Percentiles rank a stretch among this genome's conserved stretches.
Evolutionary conservation across 805 yeast species (phyloP).

Genomic region (Trichomonascus vanleenenianus): DNA sequence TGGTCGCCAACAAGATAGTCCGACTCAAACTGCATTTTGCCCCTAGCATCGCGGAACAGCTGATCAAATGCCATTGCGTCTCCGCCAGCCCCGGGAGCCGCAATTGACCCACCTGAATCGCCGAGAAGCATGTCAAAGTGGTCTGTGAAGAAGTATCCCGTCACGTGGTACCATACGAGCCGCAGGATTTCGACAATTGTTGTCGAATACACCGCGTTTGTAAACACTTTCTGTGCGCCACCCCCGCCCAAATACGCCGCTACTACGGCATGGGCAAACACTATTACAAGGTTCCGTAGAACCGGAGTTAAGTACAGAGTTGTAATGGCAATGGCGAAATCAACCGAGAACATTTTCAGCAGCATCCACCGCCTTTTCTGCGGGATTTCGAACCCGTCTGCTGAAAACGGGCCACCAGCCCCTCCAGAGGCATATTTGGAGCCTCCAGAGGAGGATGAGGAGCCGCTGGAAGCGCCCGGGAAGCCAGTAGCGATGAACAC

Average conservation of each 20-base stretch:
- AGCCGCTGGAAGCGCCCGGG: conserved; percentile 6
- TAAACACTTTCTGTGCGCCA: conserved; percentile 11
- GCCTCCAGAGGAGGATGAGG: conserved; percentile 8
- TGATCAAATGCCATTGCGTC: too few relatives aligned
- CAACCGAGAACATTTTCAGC: conserved; percentile 14
- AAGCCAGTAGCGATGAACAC: conserved; percentile 20
- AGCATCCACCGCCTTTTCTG: conserved; percentile 3
- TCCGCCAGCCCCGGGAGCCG: too few relatives aligned
- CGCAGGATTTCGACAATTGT: conserved; percentile 20
- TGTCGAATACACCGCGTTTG: conserved; percentile 27
- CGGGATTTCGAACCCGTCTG: conserved; percentile 2
- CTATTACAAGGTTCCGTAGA: conserved; percentile 13
- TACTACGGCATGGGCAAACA: conserved; percentile 27
- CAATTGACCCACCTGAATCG: too few relatives aligned
- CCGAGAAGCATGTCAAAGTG: too few relatives aligned
- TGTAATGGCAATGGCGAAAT: conserved; percentile 17
- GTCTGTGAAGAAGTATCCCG: too few relatives aligned
- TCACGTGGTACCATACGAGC: conserved; percentile 12
- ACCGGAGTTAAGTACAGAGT: conserved; percentile 15
- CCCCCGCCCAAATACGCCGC: conserved; percentile 29
- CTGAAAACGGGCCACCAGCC: too few relatives aligned
- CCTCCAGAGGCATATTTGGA: too few relatives aligned
- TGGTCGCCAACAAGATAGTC: background rate
- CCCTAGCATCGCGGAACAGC: too few relatives aligned
- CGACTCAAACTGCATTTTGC: background rate